Evolutionary conservation across 2,329 filamentous ascomycete species (phyloP).

Genomic region (Xylaria polymorpha): DNA sequence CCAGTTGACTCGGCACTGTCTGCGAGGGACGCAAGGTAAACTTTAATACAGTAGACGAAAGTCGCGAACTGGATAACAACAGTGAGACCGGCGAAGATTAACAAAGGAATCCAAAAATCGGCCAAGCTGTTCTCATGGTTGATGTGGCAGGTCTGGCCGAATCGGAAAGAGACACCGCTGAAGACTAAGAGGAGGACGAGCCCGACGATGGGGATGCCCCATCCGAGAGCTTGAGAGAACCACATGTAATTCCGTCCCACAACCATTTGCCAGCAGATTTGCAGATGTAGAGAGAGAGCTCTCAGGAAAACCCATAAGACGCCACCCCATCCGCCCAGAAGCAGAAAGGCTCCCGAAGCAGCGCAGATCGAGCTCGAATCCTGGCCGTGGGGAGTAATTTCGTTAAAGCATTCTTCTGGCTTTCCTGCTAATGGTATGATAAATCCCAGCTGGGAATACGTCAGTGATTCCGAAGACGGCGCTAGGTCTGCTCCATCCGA

Average conservation of each 20-base stretch:
- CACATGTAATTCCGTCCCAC: conserved; percentile 93
- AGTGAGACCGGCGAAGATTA: conserved; percentile 72
- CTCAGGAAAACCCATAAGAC: conserved; percentile 93
- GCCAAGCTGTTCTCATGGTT: conserved; percentile 87
- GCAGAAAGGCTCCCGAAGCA: conserved; percentile 85
- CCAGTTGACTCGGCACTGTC: conserved; percentile 78
- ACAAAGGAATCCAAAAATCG: conserved; percentile 88
- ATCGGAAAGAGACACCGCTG: conserved; percentile 94
- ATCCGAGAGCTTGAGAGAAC: conserved; percentile 81
- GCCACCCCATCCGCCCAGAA: conserved; percentile 85
- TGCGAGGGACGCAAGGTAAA: conserved; percentile 86
- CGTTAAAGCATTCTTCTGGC: conserved; percentile 85
- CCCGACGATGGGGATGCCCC: conserved; percentile 83
- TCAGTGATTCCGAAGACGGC: conserved; percentile 11
- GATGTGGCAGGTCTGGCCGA: conserved; percentile 92
- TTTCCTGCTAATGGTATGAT: conserved; percentile 84
- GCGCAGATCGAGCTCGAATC: conserved; percentile 83
- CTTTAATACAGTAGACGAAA: conserved; percentile 88
- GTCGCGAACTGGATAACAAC: conserved; percentile 77
- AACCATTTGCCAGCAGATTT: conserved; percentile 97
- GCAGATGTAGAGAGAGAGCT: conserved; percentile 90
- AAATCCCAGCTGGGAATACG: conserved; percentile 73
- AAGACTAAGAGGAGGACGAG: conserved; percentile 81
- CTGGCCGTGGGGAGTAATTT: conserved; percentile 96
- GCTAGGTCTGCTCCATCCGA: conserved; percentile 37